A percentile compares a stretch with the other conserved stretches of the same genome.
phyloP scores from a whole-genome alignment of 75 land plant genomes.

The Cryptomeria japonica region DNA sequence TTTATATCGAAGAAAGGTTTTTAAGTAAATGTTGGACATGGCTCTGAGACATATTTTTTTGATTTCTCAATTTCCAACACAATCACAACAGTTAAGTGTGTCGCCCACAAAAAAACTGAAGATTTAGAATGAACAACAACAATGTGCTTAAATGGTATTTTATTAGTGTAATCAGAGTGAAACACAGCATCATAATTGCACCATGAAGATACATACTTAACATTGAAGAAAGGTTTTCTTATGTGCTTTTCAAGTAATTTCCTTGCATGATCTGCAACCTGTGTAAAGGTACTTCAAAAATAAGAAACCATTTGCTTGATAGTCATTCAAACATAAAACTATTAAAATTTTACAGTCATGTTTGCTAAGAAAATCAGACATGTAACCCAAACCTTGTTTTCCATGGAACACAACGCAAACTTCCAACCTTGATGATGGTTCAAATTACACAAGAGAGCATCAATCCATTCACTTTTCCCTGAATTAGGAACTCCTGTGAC shows the following conservation, averaged over 20 bases:
- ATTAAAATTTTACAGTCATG: background rate
- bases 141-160: background rate
- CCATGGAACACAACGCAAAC: conserved; percentile 99
- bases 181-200: background rate
- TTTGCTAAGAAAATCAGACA: background rate
- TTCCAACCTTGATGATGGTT: conserved; percentile 68
- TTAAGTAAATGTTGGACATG: conserved; percentile 2
- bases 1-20: conserved; percentile 78
- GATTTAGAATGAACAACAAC: background rate
- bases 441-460: conserved; percentile 89
- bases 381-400: conserved; percentile 65
- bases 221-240: conserved; percentile 83
- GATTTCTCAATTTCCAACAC: background rate
- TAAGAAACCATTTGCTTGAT: background rate
- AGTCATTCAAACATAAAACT: background rate
- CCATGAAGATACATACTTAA: conserved; percentile 35
- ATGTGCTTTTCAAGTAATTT: conserved; percentile 91
- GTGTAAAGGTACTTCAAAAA: background rate
- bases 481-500: conserved; percentile 98
- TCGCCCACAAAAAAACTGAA: background rate
- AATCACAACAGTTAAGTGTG: background rate
- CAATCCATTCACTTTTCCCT: conserved; percentile 99
- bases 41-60: background rate
- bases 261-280: conserved; percentile 94
- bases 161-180: background rate